These are phyloP conservation scores for Avena insularis DNA, from an alignment of 176 grass and related monocot genomes.

Conservation along the genomic window DNA sequence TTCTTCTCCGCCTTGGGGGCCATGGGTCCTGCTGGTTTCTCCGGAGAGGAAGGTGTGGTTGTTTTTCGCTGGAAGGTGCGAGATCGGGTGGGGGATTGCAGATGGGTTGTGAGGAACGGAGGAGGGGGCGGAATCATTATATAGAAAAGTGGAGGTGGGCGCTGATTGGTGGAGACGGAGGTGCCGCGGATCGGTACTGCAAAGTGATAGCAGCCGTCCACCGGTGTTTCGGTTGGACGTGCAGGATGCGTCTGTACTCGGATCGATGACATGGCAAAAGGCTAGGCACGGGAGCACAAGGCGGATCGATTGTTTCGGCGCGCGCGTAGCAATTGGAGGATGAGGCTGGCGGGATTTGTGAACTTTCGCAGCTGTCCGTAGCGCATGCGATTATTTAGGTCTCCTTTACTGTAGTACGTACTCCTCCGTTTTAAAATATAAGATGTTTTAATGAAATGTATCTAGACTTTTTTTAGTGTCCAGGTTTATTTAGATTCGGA, in stretches of 20 bases:
- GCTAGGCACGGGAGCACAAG: neutral
- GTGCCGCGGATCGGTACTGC: conserved; percentile 22
- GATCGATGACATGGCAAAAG: neutral
- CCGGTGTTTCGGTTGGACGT: neutral
- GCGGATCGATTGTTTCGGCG: neutral
- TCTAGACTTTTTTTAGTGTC: too few species aligned
- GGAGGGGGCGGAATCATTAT: neutral
- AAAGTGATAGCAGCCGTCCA: neutral
- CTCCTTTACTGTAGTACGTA: too few species aligned
- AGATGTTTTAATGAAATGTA: too few species aligned
- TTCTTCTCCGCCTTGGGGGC: neutral
- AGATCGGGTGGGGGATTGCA: too few species aligned
- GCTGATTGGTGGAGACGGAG: conserved; percentile 25
- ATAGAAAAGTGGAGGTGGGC: neutral
- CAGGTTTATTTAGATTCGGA: too few species aligned
- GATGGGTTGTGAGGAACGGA: neutral
- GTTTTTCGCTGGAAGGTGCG: neutral
- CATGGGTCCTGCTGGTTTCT: neutral
- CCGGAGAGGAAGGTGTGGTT: too few species aligned
- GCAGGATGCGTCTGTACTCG: neutral
- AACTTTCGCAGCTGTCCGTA: too few species aligned
- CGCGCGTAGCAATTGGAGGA: too few species aligned
- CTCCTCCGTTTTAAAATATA: too few species aligned
- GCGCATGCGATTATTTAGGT: too few species aligned
- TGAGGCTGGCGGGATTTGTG: too few species aligned